Base-by-base conservation (phyloP, 352 stramenopile genomes). In the Phytophthora melonis region DNA sequence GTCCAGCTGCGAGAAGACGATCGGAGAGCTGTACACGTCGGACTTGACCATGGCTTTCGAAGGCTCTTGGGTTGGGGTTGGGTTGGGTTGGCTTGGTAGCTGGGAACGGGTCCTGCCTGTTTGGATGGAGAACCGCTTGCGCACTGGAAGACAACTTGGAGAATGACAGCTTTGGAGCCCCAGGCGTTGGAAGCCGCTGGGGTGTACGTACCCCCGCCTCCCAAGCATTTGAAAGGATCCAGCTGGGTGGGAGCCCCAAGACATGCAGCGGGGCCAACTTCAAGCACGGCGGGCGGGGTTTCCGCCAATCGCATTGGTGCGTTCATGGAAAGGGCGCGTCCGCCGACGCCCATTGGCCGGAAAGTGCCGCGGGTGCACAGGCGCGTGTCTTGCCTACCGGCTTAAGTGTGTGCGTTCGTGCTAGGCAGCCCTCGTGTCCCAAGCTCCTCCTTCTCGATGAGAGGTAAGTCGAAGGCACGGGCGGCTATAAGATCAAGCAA, bases 1-100 rank as follows among this genome's bases (percentile, higher is more conserved):
- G 67, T 93, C 87, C 68, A 91, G 58, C 65, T 91, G 82, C 23
- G 78, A 74, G 66, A 92, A 93, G 36, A 91, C 77, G 65, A 92
- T 91, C 11, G 86, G 86, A 23, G 86, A 92, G 58, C 74, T 87
- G 78, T 92, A 92, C 62, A 93, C 84, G 76, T 93, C 86, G 30
- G 79, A 89, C 78, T 93, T 93, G 77, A 88, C 86, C 84, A 93
- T 93, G 49, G 23, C 80, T 25, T 34, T 53, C n/a, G 45, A 25
- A 25, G 45, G 45, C 45, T 53, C 14, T 53, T 6, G n/a, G 45
- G 4, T 53, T 72, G 1, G 23, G 23, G 23, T 8, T 23, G 21
- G 21, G n/a, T 19, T 23, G 34, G 16, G 36, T 72, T 25, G 23
- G 23, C 23, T 25, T 25, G 47, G 47, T 25, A 25, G 23, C 30